Base-by-base conservation (phyloP, 345 rosid species). In the Zanthoxylum bungeanum region DNA sequence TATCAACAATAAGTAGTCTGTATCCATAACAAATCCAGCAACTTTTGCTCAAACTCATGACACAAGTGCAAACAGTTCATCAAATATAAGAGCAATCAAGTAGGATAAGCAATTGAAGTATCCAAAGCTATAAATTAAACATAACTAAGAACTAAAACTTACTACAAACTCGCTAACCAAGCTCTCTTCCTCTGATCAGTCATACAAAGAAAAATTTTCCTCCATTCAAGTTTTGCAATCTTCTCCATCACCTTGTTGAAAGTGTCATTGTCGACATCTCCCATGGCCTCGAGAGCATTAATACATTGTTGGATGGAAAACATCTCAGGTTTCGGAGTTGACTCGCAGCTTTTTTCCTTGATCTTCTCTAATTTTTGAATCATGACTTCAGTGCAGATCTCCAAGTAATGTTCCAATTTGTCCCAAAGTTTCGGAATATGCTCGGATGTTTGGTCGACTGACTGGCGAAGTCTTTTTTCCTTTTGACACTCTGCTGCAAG, bases 131-230 rank as follows among this genome's bases (percentile, higher is more conserved):
- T 7, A 58, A 58, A 58, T 28, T 25, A 25, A 56, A 27, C 6
- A 10, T 25, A 51, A 9, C 11, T 51, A 51, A 27, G 12, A 44
- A 17, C 49, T 44, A 49, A 49, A 27, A 10, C 17, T 21, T 60
- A 4, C 44, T 22, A n/a, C 30, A 60, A 39, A 11, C 46, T 37
- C 4, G 47, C 30, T 37, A 60, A 36, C 64, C 64, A 60, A 60
- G 25, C 46, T 60, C 64, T 36, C 64, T 37, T 60, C 64, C 64
- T 60, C 25, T 60, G 46, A 60, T 62, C 50, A 40, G 44, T 39
- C 66, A 62, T 62, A 39, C 33, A 17, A 40, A 62, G 66, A 62
- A 62, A 62, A 24, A 42, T 47, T 62, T 40, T 62, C 31, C 66
- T 62, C 66, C 66, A 62, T 40, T 62, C 51, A 42, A 63, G 30